Evolutionary conservation across 1,284 basidiomycete genomes (phyloP), one percentile per base, ranked within the genome.

Genomic region (Ceratobasidium sp.): DNA sequence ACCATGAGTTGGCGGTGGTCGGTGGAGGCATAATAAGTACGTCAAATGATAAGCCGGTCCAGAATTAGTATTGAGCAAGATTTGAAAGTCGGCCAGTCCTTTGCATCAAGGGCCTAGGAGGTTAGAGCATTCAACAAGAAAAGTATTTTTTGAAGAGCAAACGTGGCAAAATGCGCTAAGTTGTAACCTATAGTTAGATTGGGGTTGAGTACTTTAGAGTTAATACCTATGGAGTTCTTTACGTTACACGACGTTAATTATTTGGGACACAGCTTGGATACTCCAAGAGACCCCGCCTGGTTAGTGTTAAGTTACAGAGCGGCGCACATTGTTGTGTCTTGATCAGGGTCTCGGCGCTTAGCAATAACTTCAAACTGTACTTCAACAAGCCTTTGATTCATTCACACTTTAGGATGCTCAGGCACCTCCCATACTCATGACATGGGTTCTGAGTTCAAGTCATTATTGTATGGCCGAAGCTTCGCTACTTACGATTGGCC

Each of bases 1-100:
- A 88, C 93, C 93, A 94, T 79, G 90, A 83, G 81, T 93, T 89
- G 80, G 86, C 86, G 65, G 86, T 87, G 76, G 87, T 90, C 77
- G 92, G 91, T 76, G 93, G 91, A 67, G 92, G 91, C 93, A 94
- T 94, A 78, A 13, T 61, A 31, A 11, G 56, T 11, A 4, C 13
- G 33, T 35, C 33, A 35, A 20, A 45, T 42, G n/a, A 63, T 20
- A 33, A 61, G 23, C 37, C 37, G 23, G n/a, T 42, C 35, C 7
- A 42, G 6, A 13, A 42, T 63, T 42, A 63, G 37, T 63, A 20
- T 26, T 61, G 17, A 33, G 6, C 56, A 15, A 3, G 15, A 17
- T 39, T 33, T 23, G 23, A 42, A 23, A 37, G n/a, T 23, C 23
- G 39, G 26, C n/a, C 26, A 26, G 17, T 42, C n/a, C 26, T 63